Percentiles rank a stretch among this genome's conserved stretches.
These are phyloP conservation scores for Leccinum subtestaceum DNA, from an alignment of 768 basidiomycete species.

Conservation along the genomic window DNA sequence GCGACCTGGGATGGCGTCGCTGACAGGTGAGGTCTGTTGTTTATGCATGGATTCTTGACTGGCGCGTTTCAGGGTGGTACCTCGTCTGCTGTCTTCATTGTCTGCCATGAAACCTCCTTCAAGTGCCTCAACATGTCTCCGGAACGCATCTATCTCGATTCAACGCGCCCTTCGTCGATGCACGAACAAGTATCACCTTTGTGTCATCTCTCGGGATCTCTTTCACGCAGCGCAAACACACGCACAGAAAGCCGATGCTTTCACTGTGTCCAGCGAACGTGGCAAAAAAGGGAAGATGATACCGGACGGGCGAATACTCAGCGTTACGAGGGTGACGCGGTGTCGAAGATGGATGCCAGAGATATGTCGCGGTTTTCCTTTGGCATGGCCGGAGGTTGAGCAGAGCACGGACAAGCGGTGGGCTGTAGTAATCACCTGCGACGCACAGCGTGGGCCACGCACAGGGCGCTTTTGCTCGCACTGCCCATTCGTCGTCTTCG, in stretches of 20 bases:
- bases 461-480: slow-evolving; percentile 31
- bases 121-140: slow-evolving; percentile 45
- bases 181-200: slow-evolving; percentile 47
- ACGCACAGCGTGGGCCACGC: slow-evolving; percentile 30
- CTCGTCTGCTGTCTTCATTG: slow-evolving; percentile 22
- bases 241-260: slow-evolving; percentile 29
- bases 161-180: slow-evolving; percentile 13
- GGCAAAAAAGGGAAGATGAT: slow-evolving; percentile 39
- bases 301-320: slow-evolving; percentile 47
- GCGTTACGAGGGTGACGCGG: slow-evolving; percentile 11
- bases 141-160: slow-evolving; percentile 43
- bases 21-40: slow-evolving; percentile 13
- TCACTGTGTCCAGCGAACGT: slow-evolving; percentile 22
- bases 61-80: slow-evolving; percentile 13
- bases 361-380: slow-evolving; percentile 46
- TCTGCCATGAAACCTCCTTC: slow-evolving; percentile 41
- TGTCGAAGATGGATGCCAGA: slow-evolving; percentile 36
- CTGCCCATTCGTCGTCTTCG: slow-evolving; percentile 32
- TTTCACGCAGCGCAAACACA: slow-evolving; percentile 20
- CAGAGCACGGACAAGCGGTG: slow-evolving; percentile 37
- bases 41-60: slow-evolving; percentile 5
- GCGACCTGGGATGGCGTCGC: slow-evolving; percentile 23
- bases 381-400: slow-evolving; percentile 35
- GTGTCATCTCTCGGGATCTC: slow-evolving; percentile 57
- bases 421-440: slow-evolving; percentile 4